Evolutionary conservation across 345 rosid genomes (phyloP), one percentile per base, ranked within the genome.

Genomic region (Salix purpurea): DNA sequence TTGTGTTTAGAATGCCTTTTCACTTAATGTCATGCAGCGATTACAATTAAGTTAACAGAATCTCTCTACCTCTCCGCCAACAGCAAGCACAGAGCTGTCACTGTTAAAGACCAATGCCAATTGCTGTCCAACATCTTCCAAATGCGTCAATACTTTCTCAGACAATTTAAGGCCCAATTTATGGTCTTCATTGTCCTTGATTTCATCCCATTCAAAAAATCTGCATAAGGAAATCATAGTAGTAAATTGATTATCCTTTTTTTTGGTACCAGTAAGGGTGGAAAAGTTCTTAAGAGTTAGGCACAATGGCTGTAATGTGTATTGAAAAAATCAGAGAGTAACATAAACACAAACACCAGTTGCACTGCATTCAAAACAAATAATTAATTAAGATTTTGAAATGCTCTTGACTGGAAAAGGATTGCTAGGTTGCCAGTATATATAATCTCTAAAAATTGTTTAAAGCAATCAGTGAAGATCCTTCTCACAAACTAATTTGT

Each of bases 41-140:
- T 21, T 15, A 65, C 42, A 76, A 46, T 67, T 64, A 36, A 65
- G 62, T 46, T 18, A 5, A 37, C 66, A 34, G 70, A 78, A 70
- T 68, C 80, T 73, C 72, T 66, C 67, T 88, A 96, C 97, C 98
- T 96, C 98, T 1, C 91, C 90, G 67, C 99, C 99, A 74, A 83
- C 78, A 56, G 98, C 97, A 46, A 94, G 88, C 40, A 80, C 72
- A 70, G 97, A 86, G 56, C 93, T 92, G 19, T 94, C 93, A 61
- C 72, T 86, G 84, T 89, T 84, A 30, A 94, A 96, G 26, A 82
- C 88, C 71, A 96, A 67, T 58, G 93, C 92, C 72, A 94, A 83
- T 78, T 90, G 98, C 78, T 90, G 97, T 64, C 92, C 97, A 76
- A 88, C 87, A 79, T 87, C 85, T 70, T 77, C 84, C 67, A 96